Evolutionary conservation across 2,329 filamentous ascomycete species (phyloP).

Genomic region (Phoma sp.): DNA sequence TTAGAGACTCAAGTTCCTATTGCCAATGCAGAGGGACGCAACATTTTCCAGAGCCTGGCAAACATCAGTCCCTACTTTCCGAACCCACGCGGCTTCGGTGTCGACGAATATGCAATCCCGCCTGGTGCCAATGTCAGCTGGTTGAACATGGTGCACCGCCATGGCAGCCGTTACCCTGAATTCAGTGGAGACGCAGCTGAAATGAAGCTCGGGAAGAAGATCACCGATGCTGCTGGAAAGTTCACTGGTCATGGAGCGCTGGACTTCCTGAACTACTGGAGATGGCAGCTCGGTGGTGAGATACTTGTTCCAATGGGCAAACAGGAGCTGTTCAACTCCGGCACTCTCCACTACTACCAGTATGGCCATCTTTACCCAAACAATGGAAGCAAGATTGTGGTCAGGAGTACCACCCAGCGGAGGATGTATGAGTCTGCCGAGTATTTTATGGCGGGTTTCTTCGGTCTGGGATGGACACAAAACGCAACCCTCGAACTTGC

Average conservation of each 20-base stretch:
- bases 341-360: conserved; percentile 73
- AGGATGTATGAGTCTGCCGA: conserved; percentile 79
- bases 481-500: conserved; percentile 76
- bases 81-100: conserved; percentile 72
- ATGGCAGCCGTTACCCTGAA: conserved; percentile 73
- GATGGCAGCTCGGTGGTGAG: conserved; percentile 71
- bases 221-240: conserved; percentile 61
- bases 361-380: conserved; percentile 72
- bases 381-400: conserved; percentile 73
- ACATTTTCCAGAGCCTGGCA: conserved; percentile 75
- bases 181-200: conserved; percentile 64
- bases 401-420: conserved; percentile 75
- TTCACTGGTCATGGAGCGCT: conserved; percentile 65
- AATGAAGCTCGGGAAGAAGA: conserved; percentile 60
- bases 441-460: conserved; percentile 80
- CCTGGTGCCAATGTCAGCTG: conserved; percentile 71
- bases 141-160: conserved; percentile 74
- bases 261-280: conserved; percentile 72
- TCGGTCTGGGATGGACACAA: conserved; percentile 74
- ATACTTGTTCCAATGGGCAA: conserved; percentile 76
- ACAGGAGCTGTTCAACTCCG: conserved; percentile 74
- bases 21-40: conserved; percentile 60
- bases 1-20: conserved; percentile 75
- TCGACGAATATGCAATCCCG: conserved; percentile 73
- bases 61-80: conserved; percentile 73